Conservation (phyloP, 306 rosid genomes). For the Alnus rubra region DNA sequence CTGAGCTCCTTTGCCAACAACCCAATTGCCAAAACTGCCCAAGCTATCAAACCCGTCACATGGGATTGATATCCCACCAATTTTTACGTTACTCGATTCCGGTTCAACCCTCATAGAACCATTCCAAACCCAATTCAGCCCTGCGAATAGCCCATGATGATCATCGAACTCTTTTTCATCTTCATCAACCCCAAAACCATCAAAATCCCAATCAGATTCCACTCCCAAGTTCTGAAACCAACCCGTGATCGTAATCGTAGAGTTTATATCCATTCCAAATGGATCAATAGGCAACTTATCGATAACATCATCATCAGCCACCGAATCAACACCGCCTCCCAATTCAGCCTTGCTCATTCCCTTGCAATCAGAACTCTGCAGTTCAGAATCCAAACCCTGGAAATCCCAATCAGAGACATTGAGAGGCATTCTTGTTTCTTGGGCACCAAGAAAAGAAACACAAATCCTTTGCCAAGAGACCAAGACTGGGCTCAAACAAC, state of each 20-base stretch:
- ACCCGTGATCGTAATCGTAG: slow-evolving; percentile 51
- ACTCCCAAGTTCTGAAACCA: slow-evolving; percentile 46
- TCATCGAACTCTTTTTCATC: slow-evolving; percentile 28
- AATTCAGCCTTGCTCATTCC: slow-evolving; percentile 30
- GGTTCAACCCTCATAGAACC: slow-evolving; percentile 37
- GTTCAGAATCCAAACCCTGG: slow-evolving; percentile 24
- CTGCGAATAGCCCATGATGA: slow-evolving; percentile 37
- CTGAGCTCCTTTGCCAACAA: slow-evolving; percentile 26
- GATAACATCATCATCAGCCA: slow-evolving; percentile 44
- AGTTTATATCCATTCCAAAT: slow-evolving; percentile 54
- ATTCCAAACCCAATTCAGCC: slow-evolving; percentile 49
- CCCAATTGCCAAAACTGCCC: slow-evolving; percentile 17
- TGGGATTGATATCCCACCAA: slow-evolving; percentile 30
- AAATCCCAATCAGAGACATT: slow-evolving; percentile 35
- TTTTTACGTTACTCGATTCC: slow-evolving; percentile 13
- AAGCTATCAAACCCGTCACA: slow-evolving; percentile 33
- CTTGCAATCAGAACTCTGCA: slow-evolving; percentile 17
- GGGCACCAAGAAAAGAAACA: neutral
- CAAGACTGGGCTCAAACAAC: neutral
- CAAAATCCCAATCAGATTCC: slow-evolving; percentile 30
- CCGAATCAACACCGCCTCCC: slow-evolving; percentile 27
- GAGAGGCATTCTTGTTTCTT: slow-evolving; percentile 30
- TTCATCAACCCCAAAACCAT: slow-evolving; percentile 38
- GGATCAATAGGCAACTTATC: slow-evolving; percentile 71
- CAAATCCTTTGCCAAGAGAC: slow-evolving; percentile 27